A percentile compares a stretch with the other conserved stretches of the same genome.
Evolutionary conservation across 768 basidiomycete species (phyloP).

Genomic region (Xerocomellus intermedius): DNA sequence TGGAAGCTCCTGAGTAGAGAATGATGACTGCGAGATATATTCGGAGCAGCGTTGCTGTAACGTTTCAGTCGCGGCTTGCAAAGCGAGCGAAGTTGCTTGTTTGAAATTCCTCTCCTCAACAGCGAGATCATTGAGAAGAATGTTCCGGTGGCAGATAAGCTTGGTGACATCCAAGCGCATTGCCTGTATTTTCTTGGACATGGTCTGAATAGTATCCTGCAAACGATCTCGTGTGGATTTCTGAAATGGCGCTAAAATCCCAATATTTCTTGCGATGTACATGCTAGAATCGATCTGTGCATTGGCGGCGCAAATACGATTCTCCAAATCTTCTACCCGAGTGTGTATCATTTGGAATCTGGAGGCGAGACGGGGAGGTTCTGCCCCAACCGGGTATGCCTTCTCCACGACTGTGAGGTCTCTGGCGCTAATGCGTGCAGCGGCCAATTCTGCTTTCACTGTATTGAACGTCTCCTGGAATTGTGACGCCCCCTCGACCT

Average conservation of each 20-base stretch:
- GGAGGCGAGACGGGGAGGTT: conserved; percentile 33
- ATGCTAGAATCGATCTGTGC: conserved; percentile 64
- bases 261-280: conserved; percentile 76
- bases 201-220: conserved; percentile 52
- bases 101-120: conserved; percentile 68
- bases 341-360: conserved; percentile 57
- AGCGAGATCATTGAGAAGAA: conserved; percentile 73
- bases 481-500: conserved; percentile 60
- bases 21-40: conserved; percentile 32
- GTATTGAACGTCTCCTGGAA: conserved; percentile 83
- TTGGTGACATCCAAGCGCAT: conserved; percentile 73
- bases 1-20: conserved; percentile 32
- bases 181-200: conserved; percentile 63
- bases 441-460: conserved; percentile 81
- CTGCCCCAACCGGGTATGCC: conserved; percentile 21
- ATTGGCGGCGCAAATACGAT: conserved; percentile 51
- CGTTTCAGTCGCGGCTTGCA: conserved; percentile 69
- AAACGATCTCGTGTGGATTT: conserved; percentile 79
- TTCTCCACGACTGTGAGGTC: conserved; percentile 21
- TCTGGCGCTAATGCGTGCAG: conserved; percentile 39
- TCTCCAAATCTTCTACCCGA: conserved; percentile 66
- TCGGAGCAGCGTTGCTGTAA: conserved; percentile 46
- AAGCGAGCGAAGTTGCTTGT: conserved; percentile 64
- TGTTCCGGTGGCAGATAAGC: conserved; percentile 69
- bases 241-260: conserved; percentile 85